phyloP scores from a whole-genome alignment of 768 basidiomycete species.

The Tulasnella sp. region DNA sequence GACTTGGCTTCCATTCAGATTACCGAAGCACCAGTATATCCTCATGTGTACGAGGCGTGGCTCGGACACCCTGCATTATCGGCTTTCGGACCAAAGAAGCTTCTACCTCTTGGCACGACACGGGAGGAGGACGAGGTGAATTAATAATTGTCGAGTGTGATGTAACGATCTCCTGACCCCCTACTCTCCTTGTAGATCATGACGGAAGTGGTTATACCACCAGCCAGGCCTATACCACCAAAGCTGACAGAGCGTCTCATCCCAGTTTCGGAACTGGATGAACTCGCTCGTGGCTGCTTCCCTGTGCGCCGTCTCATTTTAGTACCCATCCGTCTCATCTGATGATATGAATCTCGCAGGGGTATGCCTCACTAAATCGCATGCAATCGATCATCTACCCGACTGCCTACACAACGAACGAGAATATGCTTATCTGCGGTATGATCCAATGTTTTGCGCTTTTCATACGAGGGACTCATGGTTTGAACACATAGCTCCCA shows the following conservation, averaged over 20 bases:
- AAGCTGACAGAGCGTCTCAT: slow-evolving; percentile 61
- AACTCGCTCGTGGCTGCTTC: slow-evolving; percentile 71
- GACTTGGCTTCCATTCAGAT: slow-evolving; percentile 19
- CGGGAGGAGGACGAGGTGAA: slow-evolving; percentile 56
- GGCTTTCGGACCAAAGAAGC: slow-evolving; percentile 61
- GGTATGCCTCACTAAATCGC: slow-evolving; percentile 78
- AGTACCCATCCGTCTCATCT: neutral
- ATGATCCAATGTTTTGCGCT: slow-evolving; percentile 20
- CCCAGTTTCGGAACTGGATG: slow-evolving; percentile 60
- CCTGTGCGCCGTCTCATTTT: slow-evolving; percentile 41
- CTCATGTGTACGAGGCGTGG: slow-evolving; percentile 80
- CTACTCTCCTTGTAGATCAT: slow-evolving; percentile 46
- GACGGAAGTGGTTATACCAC: slow-evolving; percentile 85
- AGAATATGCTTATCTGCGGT: slow-evolving; percentile 94
- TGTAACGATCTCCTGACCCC: no score
- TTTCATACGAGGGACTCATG: neutral
- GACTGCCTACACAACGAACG: slow-evolving; percentile 88
- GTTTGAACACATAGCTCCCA: slow-evolving; percentile 55
- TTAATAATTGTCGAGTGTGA: neutral
- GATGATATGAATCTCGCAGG: slow-evolving; percentile 36
- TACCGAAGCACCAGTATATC: slow-evolving; percentile 49
- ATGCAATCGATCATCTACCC: slow-evolving; percentile 93
- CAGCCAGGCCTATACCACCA: slow-evolving; percentile 67
- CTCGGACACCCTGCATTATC: slow-evolving; percentile 50
- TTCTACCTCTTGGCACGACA: slow-evolving; percentile 74